Evolutionary conservation across 202 grass and related monocot genomes (phyloP).

Genomic region (Eragrostis tef): DNA sequence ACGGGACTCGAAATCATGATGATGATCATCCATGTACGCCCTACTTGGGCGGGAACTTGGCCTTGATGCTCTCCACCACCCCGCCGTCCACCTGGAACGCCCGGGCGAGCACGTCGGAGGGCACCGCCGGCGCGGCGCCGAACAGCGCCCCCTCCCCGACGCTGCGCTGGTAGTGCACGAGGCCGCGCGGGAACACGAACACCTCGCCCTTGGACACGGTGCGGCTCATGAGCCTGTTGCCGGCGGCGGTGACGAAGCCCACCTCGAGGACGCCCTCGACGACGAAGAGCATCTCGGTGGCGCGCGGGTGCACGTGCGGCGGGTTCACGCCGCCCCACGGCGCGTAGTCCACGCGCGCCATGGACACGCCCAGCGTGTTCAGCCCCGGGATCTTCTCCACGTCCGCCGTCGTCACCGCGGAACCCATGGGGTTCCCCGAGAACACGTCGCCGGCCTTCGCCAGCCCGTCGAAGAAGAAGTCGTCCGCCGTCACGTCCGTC

Average conservation of each 20-base stretch:
- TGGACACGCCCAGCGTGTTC: constrained; percentile 68
- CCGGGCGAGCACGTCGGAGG: constrained; percentile 51
- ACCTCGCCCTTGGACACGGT: constrained; percentile 53
- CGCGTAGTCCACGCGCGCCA: constrained; percentile 70
- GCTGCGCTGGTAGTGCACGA: constrained; percentile 72
- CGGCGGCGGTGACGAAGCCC: constrained; percentile 57
- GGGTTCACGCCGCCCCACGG: constrained; percentile 63
- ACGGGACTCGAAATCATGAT: background rate
- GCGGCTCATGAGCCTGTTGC: constrained; percentile 38
- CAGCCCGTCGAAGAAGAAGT: constrained; percentile 69
- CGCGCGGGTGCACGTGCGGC: constrained; percentile 75
- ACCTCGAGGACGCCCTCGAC: constrained; percentile 65
- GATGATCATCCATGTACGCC: background rate
- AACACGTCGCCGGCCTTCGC: constrained; percentile 44
- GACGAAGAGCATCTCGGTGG: constrained; percentile 73
- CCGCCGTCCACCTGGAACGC: constrained; percentile 55
- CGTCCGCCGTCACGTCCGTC: constrained; percentile 47
- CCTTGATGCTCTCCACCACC: constrained; percentile 55
- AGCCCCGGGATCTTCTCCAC: constrained; percentile 56
- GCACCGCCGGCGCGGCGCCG: constrained; percentile 45
- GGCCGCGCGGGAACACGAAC: constrained; percentile 71
- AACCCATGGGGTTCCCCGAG: constrained; percentile 54
- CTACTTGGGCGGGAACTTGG: constrained; percentile 56
- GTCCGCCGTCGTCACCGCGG: constrained; percentile 52
- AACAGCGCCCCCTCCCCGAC: constrained; percentile 60